These are phyloP conservation scores for Colletotrichum musae DNA, from an alignment of 2,329 filamentous ascomycete genomes.

Conservation along the genomic window DNA sequence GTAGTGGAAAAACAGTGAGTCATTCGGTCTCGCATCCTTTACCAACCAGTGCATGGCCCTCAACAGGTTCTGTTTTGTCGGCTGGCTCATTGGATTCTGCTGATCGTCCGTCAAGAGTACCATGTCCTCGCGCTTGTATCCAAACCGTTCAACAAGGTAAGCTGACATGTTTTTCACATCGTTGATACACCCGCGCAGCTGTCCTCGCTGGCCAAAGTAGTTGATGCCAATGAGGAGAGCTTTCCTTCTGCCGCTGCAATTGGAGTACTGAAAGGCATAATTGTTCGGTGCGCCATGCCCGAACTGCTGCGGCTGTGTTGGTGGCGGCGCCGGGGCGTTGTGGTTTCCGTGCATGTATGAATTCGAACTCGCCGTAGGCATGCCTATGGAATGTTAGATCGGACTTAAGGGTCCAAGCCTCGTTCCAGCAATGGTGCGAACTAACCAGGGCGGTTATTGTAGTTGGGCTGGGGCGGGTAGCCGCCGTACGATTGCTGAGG, in stretches of 20 bases:
- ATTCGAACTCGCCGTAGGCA: conserved; percentile 63
- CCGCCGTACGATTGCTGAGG: conserved; percentile 61
- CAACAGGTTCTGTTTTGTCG: conserved; percentile 94
- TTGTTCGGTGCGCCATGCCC: conserved; percentile 83
- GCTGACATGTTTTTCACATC: conserved; percentile 97
- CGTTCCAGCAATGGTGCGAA: conserved; percentile 15
- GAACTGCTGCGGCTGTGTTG: conserved; percentile 77
- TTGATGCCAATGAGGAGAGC: conserved; percentile 95
- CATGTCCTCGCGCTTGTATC: conserved; percentile 97
- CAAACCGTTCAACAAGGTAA: conserved; percentile 90
- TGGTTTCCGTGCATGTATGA: conserved; percentile 71
- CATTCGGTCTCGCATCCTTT: conserved; percentile 91
- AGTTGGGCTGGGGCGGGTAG: conserved; percentile 62
- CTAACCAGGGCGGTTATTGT: conserved; percentile 65
- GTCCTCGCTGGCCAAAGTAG: conserved; percentile 93
- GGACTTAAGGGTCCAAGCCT: background rate
- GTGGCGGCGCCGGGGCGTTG: conserved; percentile 75
- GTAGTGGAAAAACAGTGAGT: conserved; percentile 98
- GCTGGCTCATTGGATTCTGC: conserved; percentile 97
- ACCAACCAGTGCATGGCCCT: conserved; percentile 98
- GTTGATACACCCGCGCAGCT: conserved; percentile 95
- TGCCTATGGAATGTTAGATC: conserved; percentile 47
- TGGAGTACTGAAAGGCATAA: conserved; percentile 92
- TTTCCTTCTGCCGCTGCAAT: conserved; percentile 90
- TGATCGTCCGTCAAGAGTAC: conserved; percentile 96